Evolutionary conservation across 164 flowering plant species (phyloP).

Genomic region (Sextonia rubra): DNA sequence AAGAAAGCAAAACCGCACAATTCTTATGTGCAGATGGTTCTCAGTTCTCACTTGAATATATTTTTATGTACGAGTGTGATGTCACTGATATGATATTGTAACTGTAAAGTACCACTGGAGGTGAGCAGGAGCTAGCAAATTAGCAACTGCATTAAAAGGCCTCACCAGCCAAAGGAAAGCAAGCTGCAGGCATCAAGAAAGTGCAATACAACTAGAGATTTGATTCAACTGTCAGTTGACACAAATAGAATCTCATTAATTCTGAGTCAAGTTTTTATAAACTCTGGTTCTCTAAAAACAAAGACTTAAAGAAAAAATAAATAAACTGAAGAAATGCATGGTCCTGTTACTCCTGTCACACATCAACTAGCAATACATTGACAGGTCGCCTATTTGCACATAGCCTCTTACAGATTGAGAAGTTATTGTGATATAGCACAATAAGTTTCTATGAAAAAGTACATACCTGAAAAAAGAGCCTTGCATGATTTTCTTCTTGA

Average conservation of each 20-base stretch:
- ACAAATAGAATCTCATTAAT: neutral
- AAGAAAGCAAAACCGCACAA: too few species aligned
- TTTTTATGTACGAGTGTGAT: too few species aligned
- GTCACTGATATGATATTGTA: too few species aligned
- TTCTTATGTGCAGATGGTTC: too few species aligned
- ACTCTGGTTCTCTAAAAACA: neutral
- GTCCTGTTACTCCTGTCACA: neutral
- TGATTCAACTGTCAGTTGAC: too few species aligned
- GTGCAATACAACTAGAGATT: neutral
- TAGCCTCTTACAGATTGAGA: neutral
- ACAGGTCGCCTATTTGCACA: neutral
- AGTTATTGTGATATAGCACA: neutral
- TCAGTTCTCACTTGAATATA: too few species aligned
- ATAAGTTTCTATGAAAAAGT: neutral
- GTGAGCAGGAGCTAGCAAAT: too few species aligned
- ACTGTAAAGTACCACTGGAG: too few species aligned
- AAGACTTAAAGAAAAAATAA: neutral
- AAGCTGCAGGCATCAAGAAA: too few species aligned
- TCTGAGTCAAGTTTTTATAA: neutral
- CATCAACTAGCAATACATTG: neutral
- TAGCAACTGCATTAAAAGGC: too few species aligned
- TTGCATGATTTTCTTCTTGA: constrained; percentile 63
- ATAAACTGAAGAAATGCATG: neutral
- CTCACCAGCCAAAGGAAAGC: too few species aligned
- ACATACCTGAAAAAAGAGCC: constrained; percentile 60